These are phyloP conservation scores for Cladosporium sp. DNA, from an alignment of 2,329 filamentous ascomycete species.

Conservation along the genomic window DNA sequence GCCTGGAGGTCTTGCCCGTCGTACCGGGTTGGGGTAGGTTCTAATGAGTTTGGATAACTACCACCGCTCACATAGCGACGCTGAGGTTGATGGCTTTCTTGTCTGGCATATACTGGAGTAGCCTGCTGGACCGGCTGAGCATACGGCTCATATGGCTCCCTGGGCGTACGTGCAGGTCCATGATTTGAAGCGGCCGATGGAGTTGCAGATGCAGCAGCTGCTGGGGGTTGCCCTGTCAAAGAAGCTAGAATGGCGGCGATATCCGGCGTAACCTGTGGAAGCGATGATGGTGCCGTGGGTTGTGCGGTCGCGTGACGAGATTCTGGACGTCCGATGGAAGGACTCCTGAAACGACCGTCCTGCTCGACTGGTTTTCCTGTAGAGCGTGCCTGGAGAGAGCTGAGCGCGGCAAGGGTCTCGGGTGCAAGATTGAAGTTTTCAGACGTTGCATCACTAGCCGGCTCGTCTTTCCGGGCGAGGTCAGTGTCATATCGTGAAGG, in stretches of 20 bases:
- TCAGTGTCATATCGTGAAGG: constrained; percentile 29
- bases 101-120: constrained; percentile 3
- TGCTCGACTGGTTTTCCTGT: neutral
- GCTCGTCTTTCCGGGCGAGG: constrained; percentile 19
- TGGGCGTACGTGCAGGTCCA: constrained; percentile 16
- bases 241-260: constrained; percentile 29
- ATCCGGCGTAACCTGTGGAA: constrained; percentile 18
- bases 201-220: constrained; percentile 5
- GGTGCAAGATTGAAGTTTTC: constrained; percentile 17
- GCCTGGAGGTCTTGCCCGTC: constrained; percentile 15
- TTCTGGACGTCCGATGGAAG: constrained; percentile 18
- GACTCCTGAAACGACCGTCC: constrained; percentile 9
- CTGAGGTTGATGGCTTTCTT: constrained; percentile 14
- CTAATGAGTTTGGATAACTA: constrained; percentile 5
- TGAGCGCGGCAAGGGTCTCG: constrained; percentile 24
- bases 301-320: constrained; percentile 6
- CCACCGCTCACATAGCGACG: constrained; percentile 15
- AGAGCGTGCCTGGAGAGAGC: constrained; percentile 10
- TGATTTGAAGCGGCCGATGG: constrained; percentile 15
- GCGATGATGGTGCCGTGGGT: neutral
- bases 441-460: neutral
- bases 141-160: constrained; percentile 12
- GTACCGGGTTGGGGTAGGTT: constrained; percentile 11
- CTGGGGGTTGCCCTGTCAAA: neutral
- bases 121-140: constrained; percentile 1